Percentiles rank a stretch among this genome's conserved stretches.
These are phyloP conservation scores for Lathyrus oleraceus DNA, from an alignment of 306 rosid genomes.

Conservation along the genomic window DNA sequence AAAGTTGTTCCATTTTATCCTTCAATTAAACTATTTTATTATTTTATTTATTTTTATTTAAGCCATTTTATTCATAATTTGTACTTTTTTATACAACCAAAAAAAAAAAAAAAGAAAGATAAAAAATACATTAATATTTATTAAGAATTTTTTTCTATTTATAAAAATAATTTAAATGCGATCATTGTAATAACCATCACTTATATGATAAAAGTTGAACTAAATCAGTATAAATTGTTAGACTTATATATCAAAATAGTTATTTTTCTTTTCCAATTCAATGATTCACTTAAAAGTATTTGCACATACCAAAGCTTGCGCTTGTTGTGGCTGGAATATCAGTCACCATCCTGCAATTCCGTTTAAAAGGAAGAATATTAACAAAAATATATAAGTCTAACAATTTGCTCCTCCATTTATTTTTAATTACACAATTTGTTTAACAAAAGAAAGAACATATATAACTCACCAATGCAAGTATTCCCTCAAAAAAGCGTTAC, in stretches of 20 bases:
- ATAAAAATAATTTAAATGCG: no score
- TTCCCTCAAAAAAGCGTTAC: conserved; percentile 47
- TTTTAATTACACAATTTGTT: not conserved
- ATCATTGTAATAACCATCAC: no score
- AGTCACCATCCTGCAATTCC: conserved; percentile 46
- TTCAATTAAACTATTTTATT: not conserved
- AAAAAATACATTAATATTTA: no score
- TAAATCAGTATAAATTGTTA: no score
- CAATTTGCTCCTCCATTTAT: not conserved
- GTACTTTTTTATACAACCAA: no score
- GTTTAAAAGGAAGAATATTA: not conserved
- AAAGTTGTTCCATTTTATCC: not conserved
- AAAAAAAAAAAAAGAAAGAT: no score
- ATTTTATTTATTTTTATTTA: not conserved
- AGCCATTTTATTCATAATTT: no score
- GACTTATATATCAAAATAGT: no score
- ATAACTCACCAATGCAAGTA: conserved; percentile 49
- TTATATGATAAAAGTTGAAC: no score
- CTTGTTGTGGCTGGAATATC: conserved; percentile 54
- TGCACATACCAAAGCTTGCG: conserved; percentile 41
- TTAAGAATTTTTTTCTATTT: no score
- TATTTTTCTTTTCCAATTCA: no score
- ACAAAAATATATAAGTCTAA: not conserved
- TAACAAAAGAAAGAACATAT: not conserved
- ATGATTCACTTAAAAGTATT: not conserved